Conservation (phyloP, 202 grass and related monocot genomes). For the Carex arenaria region DNA sequence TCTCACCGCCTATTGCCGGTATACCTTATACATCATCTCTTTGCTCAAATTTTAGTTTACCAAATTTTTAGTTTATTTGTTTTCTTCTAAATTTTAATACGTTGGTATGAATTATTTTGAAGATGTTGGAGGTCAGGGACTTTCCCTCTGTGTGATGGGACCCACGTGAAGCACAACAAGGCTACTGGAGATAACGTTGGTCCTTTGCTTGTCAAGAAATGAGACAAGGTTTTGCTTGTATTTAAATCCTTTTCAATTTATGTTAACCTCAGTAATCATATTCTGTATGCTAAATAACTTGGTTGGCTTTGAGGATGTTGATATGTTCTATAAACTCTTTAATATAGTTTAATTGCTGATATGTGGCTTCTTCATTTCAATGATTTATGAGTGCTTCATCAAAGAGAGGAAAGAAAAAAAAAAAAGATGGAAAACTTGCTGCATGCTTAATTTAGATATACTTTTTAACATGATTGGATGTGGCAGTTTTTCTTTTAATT, state of each 20-base stretch:
- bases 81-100: not conserved
- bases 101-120: not conserved
- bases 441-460: not conserved
- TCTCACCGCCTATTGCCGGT: conserved; percentile 89
- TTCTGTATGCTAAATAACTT: conserved; percentile 8
- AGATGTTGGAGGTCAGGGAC: conserved; percentile 96
- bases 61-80: not conserved
- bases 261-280: not conserved
- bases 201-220: conserved; percentile 86
- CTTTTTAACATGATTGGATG: not conserved
- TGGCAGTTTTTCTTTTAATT: not conserved
- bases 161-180: conserved; percentile 96
- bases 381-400: not conserved
- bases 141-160: conserved; percentile 87
- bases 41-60: not conserved
- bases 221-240: not conserved
- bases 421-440: not conserved
- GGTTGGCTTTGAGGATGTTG: not conserved
- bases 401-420: not conserved
- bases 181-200: conserved; percentile 92
- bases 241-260: not conserved
- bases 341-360: not conserved
- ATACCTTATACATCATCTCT: not conserved
- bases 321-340: not conserved
- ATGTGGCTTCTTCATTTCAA: not conserved